phyloP scores from a whole-genome alignment of 495 filamentous ascomycete species.

The Penicillium macrosclerotiorum region DNA sequence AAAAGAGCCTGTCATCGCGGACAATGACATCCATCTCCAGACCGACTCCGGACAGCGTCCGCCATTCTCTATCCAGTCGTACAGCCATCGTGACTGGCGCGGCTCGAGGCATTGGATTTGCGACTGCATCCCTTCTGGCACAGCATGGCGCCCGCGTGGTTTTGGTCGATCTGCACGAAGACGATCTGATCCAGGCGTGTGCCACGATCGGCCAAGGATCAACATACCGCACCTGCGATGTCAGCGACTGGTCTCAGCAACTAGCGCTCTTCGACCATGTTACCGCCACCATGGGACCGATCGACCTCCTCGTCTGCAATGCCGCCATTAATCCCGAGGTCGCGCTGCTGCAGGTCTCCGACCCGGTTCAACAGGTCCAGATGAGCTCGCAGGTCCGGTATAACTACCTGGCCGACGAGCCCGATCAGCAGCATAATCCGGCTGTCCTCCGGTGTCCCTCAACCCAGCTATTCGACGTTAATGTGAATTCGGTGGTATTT shows the following conservation, averaged over 20 bases:
- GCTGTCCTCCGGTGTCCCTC: conserved; percentile 6
- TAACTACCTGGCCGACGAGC: conserved; percentile 19
- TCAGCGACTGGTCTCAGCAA: conserved; percentile 22
- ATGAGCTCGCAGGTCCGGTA: conserved; percentile 16
- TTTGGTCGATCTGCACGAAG: conserved; percentile 34
- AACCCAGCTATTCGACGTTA: conserved; percentile 13
- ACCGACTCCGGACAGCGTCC: conserved; percentile 5
- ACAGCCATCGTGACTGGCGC: conserved; percentile 36
- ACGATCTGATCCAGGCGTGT: conserved; percentile 17
- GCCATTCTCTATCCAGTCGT: not conserved
- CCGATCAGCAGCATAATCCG: not conserved
- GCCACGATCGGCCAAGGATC: conserved; percentile 8
- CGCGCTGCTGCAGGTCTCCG: conserved; percentile 8
- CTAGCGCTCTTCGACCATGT: conserved; percentile 15
- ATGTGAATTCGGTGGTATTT: conserved; percentile 18
- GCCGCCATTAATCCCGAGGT: conserved; percentile 23
- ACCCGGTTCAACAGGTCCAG: conserved; percentile 1
- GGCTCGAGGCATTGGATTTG: conserved; percentile 35
- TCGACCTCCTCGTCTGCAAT: conserved; percentile 18
- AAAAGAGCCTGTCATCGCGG: no score
- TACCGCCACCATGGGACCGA: conserved; percentile 11
- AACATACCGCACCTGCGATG: conserved; percentile 19
- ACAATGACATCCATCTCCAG: conserved; percentile 16
- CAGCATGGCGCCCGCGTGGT: conserved; percentile 33
- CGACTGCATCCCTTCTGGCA: conserved; percentile 25